Conservation (phyloP, 306 rosid species). For the Luffa aegyptiaca region DNA sequence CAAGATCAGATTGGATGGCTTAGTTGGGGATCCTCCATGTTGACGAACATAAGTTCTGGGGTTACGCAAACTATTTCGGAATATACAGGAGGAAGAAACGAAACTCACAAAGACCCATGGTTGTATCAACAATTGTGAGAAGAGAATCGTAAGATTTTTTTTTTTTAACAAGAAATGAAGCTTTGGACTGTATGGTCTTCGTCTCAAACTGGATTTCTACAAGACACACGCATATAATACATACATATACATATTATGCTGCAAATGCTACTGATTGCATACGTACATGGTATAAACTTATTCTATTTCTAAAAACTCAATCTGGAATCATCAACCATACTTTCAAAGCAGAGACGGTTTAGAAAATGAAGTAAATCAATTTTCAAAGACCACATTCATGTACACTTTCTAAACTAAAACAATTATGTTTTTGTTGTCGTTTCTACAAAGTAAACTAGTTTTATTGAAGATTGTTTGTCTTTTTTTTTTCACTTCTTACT, state of each 20-base stretch:
- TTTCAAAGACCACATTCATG: neutral
- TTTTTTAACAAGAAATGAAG: too few relatives aligned
- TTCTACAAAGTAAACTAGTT: neutral
- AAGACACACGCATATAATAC: too few relatives aligned
- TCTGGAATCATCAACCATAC: neutral
- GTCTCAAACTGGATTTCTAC: neutral
- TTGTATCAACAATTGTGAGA: conserved; percentile 68
- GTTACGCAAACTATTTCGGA: conserved; percentile 27
- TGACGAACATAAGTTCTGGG: conserved; percentile 31
- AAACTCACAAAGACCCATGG: conserved; percentile 37
- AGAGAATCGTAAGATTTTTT: neutral
- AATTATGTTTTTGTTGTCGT: neutral
- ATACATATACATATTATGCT: neutral
- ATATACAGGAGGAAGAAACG: conserved; percentile 20
- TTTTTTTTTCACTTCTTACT: neutral
- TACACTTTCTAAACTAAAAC: neutral
- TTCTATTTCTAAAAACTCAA: neutral
- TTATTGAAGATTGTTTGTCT: neutral
- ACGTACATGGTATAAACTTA: neutral
- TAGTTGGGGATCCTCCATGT: conserved; percentile 67
- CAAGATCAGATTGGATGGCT: conserved; percentile 49
- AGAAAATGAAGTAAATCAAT: neutral
- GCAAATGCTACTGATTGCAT: neutral
- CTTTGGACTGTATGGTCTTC: neutral
- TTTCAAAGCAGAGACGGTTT: neutral